Base-by-base conservation (phyloP, 2,329 filamentous ascomycete genomes). In the Beauveria australis region DNA sequence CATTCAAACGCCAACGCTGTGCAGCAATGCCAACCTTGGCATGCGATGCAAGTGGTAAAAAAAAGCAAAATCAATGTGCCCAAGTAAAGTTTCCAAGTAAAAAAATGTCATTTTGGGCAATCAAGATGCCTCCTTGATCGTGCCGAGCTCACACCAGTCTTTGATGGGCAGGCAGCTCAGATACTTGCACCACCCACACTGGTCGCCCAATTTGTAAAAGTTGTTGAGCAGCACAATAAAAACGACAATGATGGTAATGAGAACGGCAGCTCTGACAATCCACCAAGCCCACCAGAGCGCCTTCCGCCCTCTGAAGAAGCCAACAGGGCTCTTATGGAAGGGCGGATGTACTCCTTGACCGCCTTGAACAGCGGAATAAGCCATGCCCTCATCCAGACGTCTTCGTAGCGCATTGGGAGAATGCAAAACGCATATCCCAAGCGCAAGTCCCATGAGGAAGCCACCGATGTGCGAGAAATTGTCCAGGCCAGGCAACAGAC, bases 211-310 rank as follows among this genome's bases (percentile, higher is more conserved):
- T 64, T 83, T 83, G 75, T 97, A 97, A 72, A 99, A 99, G 76
- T 97, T 94, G 71, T 92, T 86, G 63, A 97, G 74, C 58, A 99
- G 78, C 49, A 97, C 76, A 63, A 96, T 89, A 72, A 97, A 97
- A 1, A 88, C 88, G 46, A 96, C 82, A 41, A 96, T 79, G 40
- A 92, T 89, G n/a, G 86, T 82, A 8, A 96, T 82, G 56, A 99
- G 77, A 26, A 89, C 87, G 0, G 82, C 91, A 1, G 83, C 89
- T 19, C 94, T 84, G 30, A 97, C 81, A 24, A 96, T 74, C 93
- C 93, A 97, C 94, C 94, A 99, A 6, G 79, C 89, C 94, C 94
- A 99, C 94, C 94, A 99, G 8, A 96, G 80, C 24, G 89, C 89
- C 72, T 96, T 96, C 19, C 94, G 84, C 22, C 91, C 91, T 72